Evolutionary conservation across 1,284 basidiomycete genomes (phyloP).

Genomic region (Boletellus deceptivus): DNA sequence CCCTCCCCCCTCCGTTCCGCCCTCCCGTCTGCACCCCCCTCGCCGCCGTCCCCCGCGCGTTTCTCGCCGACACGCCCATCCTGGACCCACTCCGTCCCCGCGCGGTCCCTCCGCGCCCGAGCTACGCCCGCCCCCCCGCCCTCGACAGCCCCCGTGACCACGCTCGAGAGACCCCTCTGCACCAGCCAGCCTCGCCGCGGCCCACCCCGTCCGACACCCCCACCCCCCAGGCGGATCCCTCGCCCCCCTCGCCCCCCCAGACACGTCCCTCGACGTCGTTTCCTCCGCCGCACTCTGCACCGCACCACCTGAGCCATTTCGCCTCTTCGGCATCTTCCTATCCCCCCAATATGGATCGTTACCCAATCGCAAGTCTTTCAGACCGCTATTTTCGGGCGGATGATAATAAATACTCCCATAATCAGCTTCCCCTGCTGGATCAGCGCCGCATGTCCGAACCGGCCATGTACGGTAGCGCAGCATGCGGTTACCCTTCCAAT

Average conservation of each 20-base stretch:
- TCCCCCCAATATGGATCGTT: slow-evolving; percentile 38
- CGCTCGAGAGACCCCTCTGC: not conserved
- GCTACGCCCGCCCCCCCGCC: not conserved
- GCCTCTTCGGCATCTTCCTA: slow-evolving; percentile 38
- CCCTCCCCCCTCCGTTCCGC: slow-evolving; percentile 4
- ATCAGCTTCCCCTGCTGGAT: slow-evolving; percentile 41
- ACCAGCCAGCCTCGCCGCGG: not conserved
- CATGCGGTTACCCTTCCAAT: slow-evolving; percentile 23
- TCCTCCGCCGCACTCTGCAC: not conserved
- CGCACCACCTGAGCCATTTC: slow-evolving; percentile 28
- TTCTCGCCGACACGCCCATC: slow-evolving; percentile 4
- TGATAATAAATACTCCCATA: slow-evolving; percentile 40
- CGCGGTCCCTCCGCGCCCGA: slow-evolving; percentile 14
- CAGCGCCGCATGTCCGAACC: slow-evolving; percentile 67
- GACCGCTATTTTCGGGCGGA: slow-evolving; percentile 36
- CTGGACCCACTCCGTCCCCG: slow-evolving; percentile 8
- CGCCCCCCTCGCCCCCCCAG: not conserved
- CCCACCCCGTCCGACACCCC: not conserved
- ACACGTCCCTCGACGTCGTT: not conserved
- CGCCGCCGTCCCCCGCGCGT: slow-evolving; percentile 11
- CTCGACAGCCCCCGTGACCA: not conserved
- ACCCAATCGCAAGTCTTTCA: slow-evolving; percentile 34
- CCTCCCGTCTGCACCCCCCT: not conserved
- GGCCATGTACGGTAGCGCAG: slow-evolving; percentile 39
- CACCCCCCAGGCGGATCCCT: not conserved